phyloP scores from a whole-genome alignment of 164 flowering plant species.

The Taxillus chinensis region DNA sequence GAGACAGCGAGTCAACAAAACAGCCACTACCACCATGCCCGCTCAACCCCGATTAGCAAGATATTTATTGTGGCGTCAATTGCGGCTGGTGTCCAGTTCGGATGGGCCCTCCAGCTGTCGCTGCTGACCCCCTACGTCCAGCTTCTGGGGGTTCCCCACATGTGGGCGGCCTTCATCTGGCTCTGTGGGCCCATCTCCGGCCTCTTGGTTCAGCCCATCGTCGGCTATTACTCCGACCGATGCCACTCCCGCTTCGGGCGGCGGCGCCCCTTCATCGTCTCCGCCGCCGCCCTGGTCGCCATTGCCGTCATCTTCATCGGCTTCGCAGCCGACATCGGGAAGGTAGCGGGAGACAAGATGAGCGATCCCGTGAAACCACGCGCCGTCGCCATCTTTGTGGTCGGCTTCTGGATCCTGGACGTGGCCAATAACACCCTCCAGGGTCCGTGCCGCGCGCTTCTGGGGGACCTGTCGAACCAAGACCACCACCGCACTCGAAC shows the following conservation, averaged over 20 bases:
- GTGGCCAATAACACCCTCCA: constrained; percentile 67
- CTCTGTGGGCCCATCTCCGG: constrained; percentile 83
- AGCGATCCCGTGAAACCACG: constrained; percentile 30
- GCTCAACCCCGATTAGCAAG: neutral
- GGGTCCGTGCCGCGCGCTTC: constrained; percentile 58
- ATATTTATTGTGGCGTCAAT: constrained; percentile 2
- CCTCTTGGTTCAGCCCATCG: constrained; percentile 58
- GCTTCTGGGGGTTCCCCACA: constrained; percentile 58
- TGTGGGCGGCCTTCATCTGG: constrained; percentile 66
- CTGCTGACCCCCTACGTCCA: constrained; percentile 3
- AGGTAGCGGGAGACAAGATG: constrained; percentile 25
- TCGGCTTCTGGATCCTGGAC: constrained; percentile 79
- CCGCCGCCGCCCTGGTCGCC: constrained; percentile 37
- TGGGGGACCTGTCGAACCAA: constrained; percentile 46
- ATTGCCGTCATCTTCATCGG: constrained; percentile 53
- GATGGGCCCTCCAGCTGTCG: constrained; percentile 9
- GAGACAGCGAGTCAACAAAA: too few species aligned
- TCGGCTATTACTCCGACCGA: constrained; percentile 56
- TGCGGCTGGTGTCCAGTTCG: constrained; percentile 8
- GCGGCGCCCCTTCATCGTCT: constrained; percentile 62
- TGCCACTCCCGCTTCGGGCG: constrained; percentile 55
- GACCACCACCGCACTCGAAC: constrained; percentile 21
- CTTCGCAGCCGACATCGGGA: constrained; percentile 62
- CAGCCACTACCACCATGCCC: too few species aligned
- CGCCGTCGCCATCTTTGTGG: constrained; percentile 44